Percentiles rank a stretch among this genome's conserved stretches.
These are phyloP conservation scores for Hemisphaericaspora lyxosophila DNA, from an alignment of 1,139 yeast species.

Conservation along the genomic window DNA sequence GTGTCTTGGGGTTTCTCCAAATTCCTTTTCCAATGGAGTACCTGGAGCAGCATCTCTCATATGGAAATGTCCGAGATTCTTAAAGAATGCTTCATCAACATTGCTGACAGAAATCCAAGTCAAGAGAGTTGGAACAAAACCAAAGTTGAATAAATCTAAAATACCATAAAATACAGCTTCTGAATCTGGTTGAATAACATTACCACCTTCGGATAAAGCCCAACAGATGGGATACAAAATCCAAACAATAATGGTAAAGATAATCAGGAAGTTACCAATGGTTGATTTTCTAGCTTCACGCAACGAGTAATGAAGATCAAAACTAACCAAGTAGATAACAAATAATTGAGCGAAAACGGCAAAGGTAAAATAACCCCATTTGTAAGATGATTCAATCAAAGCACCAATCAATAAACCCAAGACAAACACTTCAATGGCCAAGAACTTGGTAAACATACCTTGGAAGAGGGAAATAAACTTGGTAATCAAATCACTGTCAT, in stretches of 20 bases:
- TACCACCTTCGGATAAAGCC: constrained; percentile 71
- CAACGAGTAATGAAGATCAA: constrained; percentile 12
- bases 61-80: constrained; percentile 21
- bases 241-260: constrained; percentile 36
- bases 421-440: constrained; percentile 50
- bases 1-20: constrained; percentile 33
- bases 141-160: constrained; percentile 51
- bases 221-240: constrained; percentile 57
- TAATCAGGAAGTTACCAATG: constrained; percentile 29
- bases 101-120: constrained; percentile 30
- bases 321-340: constrained; percentile 30
- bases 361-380: constrained; percentile 63
- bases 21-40: constrained; percentile 18
- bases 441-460: constrained; percentile 32
- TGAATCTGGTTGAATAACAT: constrained; percentile 62
- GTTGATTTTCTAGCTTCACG: constrained; percentile 15
- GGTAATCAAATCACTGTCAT: constrained; percentile 21
- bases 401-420: constrained; percentile 56
- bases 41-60: constrained; percentile 12
- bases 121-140: constrained; percentile 39
- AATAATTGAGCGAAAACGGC: constrained; percentile 38
- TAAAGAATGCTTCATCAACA: constrained; percentile 33
- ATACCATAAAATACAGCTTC: constrained; percentile 68
- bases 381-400: constrained; percentile 55
- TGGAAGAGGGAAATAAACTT: constrained; percentile 25